Percentiles rank a stretch among this genome's conserved stretches.
Conservation (phyloP, 352 stramenopile genomes). For the Phytophthora pluvialis region DNA sequence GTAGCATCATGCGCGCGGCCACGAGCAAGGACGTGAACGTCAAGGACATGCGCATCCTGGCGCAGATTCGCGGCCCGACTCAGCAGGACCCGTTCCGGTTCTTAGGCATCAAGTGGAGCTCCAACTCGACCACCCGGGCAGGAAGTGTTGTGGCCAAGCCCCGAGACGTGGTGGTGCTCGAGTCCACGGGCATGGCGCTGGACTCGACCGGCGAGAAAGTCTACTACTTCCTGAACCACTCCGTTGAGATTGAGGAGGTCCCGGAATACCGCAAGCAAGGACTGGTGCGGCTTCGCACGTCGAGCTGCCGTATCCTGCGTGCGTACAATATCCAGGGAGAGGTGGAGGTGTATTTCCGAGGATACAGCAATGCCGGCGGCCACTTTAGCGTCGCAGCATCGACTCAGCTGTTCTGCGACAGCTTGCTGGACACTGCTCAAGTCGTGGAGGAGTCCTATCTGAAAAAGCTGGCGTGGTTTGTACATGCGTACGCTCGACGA, state of each 20-base stretch:
- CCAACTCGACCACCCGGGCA: constrained; percentile 7
- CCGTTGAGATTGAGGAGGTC: constrained; percentile 44
- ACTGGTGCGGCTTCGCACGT: constrained; percentile 39
- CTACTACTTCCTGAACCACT: constrained; percentile 49
- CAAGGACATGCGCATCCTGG: constrained; percentile 41
- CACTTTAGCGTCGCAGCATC: constrained; percentile 29
- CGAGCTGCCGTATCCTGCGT: constrained; percentile 52
- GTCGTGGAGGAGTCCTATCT: constrained; percentile 63
- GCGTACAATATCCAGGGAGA: constrained; percentile 38
- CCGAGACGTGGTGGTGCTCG: constrained; percentile 33
- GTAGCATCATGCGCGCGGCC: constrained; percentile 34
- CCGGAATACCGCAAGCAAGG: constrained; percentile 47
- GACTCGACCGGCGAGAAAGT: constrained; percentile 46
- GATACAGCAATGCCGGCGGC: constrained; percentile 46
- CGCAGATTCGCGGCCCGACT: constrained; percentile 27
- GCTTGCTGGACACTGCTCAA: constrained; percentile 44
- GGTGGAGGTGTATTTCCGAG: constrained; percentile 55
- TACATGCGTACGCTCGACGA: constrained; percentile 38
- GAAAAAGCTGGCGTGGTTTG: constrained; percentile 75
- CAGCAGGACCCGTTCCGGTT: constrained; percentile 39
- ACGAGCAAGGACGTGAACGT: constrained; percentile 28
- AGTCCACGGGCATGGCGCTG: constrained; percentile 45
- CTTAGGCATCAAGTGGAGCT: constrained; percentile 34
- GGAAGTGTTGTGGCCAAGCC: constrained; percentile 19
- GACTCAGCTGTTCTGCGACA: constrained; percentile 43